Base-by-base conservation (phyloP, 1,284 basidiomycete species). In the Ganoderma boninense region DNA sequence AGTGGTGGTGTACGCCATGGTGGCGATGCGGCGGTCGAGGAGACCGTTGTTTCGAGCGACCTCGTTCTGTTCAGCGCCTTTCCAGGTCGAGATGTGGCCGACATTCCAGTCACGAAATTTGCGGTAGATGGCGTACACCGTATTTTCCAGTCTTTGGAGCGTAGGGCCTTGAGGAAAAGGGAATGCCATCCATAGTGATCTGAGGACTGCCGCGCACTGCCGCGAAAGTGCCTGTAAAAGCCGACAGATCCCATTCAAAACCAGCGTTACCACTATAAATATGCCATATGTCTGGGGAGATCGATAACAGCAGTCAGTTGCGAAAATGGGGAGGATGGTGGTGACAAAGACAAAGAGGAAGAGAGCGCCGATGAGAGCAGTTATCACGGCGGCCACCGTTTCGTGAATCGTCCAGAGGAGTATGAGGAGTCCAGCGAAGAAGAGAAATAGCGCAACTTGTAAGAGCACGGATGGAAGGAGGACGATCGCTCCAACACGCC, bases 271-370 rank as follows among this genome's bases (percentile, higher is more conserved):
- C 35, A 35, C 7, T 35, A 18, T 10, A 29, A 59, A 59, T 5
- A 35, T 7, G 18, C 13, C 29, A 8, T 11, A 16, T 4, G 32
- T 13, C 29, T 29, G 56, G 4, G 79, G 79, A 2, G 78, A 76
- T 46, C 75, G 76, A 71, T 78, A 80, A 23, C 75, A 73, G 64
- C 76, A 78, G 32, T 70, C 64, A 8, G 72, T 1, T n/a, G 67
- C 66, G 65, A 77, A 73, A 11, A 71, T 65, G 8, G 79, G 78
- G 5, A 78, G 66, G 26, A 79, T 57, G 1, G 73, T 75, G 1
- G 77, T 79, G 4, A 42, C 44, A 4, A 63, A 7, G 23, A 67
- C 67, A 68, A 77, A 76, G 5, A 71, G 11, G 18, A 79, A 66
- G 11, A 74, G 63, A 0, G 69, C n/a, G 13, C 64, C 74, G 26